Base-by-base conservation (phyloP, 2,329 filamentous ascomycete species). In the Mariannaea elegans region DNA sequence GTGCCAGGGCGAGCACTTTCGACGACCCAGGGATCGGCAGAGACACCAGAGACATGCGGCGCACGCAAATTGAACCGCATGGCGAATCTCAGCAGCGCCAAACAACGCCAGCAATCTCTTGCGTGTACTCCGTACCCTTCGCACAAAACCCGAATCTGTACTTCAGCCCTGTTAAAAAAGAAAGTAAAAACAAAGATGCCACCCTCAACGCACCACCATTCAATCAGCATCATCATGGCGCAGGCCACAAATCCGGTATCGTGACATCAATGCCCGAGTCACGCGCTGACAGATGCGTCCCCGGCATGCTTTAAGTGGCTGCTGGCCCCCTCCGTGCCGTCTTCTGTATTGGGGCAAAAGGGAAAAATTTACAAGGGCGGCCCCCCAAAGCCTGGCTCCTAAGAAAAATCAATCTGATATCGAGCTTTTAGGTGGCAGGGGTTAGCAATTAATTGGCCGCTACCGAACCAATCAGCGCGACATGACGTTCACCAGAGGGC, bases 401-500 rank as follows among this genome's bases (percentile, higher is more conserved):
- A 61, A 36, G 32, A 68, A 65, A 71, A 66, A 62, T 63, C 63
- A 73, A 71, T 75, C 72, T 76, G 75, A 76, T 76, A 77, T 76
- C 69, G 65, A 64, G 56, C 64, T 65, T 59, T 67, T 62, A 66
- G 64, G 67, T 58, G 70, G 69, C 75, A 77, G 69, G 75, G 75
- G 61, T 61, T 16, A 48, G 52, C 59, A 63, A 66, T 67, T 67
- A 65, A 64, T 63, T 58, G 65, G 49, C 58, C 65, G 47, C 59
- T 66, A 54, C 64, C 66, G 61, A 69, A 49, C 75, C 75, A 76
- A 76, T 76, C 72, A 77, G 7, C 44, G 27, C 48, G 53, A 59
- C 60, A 73, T 75, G 74, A 76, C 68, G 75, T 76, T 71, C 69
- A 73, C 68, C 68, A 51, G 57, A 65, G 63, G 57, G 60, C 62